A percentile compares a stretch with the other conserved stretches of the same genome.
phyloP scores from a whole-genome alignment of 768 basidiomycete genomes.

The Dendrothele bispora region DNA sequence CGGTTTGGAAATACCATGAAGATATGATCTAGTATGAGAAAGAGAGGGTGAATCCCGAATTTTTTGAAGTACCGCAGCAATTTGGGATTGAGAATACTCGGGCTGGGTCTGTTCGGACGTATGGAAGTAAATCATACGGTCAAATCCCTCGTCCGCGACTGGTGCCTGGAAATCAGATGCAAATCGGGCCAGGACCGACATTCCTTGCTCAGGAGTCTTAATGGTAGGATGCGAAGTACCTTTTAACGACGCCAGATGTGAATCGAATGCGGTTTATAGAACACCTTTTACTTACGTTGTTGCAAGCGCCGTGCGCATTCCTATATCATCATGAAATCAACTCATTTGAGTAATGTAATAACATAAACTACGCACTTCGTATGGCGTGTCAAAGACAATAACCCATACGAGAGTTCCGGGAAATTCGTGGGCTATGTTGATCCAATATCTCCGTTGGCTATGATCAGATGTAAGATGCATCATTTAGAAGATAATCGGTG shows the following conservation, averaged over 20 bases:
- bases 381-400: conserved; percentile 77
- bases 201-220: conserved; percentile 53
- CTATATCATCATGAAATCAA: conserved; percentile 32
- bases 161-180: conserved; percentile 60
- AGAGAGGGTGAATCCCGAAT: conserved; percentile 45
- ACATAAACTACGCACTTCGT: conserved; percentile 51
- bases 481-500: not conserved
- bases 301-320: conserved; percentile 61
- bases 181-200: conserved; percentile 66
- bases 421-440: conserved; percentile 66
- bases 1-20: too few species aligned
- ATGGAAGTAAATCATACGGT: conserved; percentile 52
- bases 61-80: conserved; percentile 51
- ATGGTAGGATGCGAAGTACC: conserved; percentile 80
- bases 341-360: too few species aligned
- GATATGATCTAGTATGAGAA: too few species aligned
- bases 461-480: conserved; percentile 22
- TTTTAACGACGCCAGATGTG: too few species aligned
- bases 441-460: conserved; percentile 73
- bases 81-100: conserved; percentile 50
- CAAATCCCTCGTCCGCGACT: conserved; percentile 58
- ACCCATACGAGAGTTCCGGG: conserved; percentile 66
- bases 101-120: conserved; percentile 37
- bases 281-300: conserved; percentile 59
- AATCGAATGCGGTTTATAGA: too few species aligned